Conservation (phyloP, 768 basidiomycete genomes). For the Kwoniella sp. region DNA sequence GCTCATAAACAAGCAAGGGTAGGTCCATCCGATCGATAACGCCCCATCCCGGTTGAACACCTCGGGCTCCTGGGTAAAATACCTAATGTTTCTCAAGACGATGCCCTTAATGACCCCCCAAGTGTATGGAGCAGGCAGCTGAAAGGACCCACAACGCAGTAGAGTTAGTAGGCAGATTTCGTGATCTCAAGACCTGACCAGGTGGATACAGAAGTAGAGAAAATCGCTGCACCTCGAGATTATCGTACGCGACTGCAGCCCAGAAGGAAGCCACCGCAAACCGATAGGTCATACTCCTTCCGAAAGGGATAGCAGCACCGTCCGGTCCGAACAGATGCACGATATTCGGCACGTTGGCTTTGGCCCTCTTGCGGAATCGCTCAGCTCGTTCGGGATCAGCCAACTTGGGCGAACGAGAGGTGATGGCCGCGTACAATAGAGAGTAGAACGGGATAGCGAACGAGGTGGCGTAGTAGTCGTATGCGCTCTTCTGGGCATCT, state of each 20-base stretch:
- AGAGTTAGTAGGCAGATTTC: too few relatives aligned
- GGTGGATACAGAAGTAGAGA: background rate
- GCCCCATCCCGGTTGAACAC: constrained; percentile 66
- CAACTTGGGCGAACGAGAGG: constrained; percentile 11
- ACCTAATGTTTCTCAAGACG: constrained; percentile 71
- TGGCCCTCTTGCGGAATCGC: constrained; percentile 68
- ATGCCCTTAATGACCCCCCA: constrained; percentile 77
- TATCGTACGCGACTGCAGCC: constrained; percentile 36
- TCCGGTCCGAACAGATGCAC: constrained; percentile 37
- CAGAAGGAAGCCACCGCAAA: constrained; percentile 64
- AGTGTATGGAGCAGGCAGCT: constrained; percentile 67
- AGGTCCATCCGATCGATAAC: constrained; percentile 70
- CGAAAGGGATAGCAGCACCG: constrained; percentile 74
- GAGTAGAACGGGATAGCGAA: constrained; percentile 49
- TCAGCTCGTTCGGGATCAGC: constrained; percentile 69
- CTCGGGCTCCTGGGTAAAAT: constrained; percentile 66
- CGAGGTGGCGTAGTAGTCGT: constrained; percentile 46
- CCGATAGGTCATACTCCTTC: constrained; percentile 73
- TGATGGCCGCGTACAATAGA: constrained; percentile 33
- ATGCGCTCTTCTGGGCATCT: constrained; percentile 20
- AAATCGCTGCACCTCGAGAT: constrained; percentile 24
- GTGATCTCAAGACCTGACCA: too few relatives aligned
- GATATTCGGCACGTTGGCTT: constrained; percentile 45
- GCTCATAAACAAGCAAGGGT: constrained; percentile 72
- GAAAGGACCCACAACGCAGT: too few relatives aligned